phyloP scores from a whole-genome alignment of 1,139 yeast species.

The Yamadazyma buinensis region DNA sequence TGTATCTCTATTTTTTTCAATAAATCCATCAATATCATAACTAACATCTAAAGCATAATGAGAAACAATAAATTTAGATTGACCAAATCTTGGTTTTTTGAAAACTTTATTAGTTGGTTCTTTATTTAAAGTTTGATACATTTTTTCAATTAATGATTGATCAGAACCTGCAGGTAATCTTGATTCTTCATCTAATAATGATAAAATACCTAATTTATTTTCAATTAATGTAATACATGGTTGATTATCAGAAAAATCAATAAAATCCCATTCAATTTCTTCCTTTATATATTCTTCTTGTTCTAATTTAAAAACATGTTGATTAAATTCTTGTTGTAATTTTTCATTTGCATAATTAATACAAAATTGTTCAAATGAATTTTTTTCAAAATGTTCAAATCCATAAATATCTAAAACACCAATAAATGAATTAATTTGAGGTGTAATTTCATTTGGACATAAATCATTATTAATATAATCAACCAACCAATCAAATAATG shows the following conservation, averaged over 20 bases:
- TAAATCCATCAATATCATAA: conserved; percentile 90
- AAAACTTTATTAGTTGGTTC: conserved; percentile 76
- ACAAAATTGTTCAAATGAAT: conserved; percentile 96
- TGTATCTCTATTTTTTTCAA: conserved; percentile 95
- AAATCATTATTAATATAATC: conserved; percentile 76
- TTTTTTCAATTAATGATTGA: conserved; percentile 86
- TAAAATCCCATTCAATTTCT: conserved; percentile 95
- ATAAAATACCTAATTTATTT: conserved; percentile 79
- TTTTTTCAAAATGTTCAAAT: conserved; percentile 90
- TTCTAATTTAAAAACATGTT: conserved; percentile 93
- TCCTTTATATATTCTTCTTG: conserved; percentile 93
- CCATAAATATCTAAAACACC: conserved; percentile 98
- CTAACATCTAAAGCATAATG: conserved; percentile 95
- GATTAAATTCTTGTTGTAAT: conserved; percentile 95
- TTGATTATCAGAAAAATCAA: conserved; percentile 94
- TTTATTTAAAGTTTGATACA: conserved; percentile 81
- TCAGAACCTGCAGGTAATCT: conserved; percentile 93
- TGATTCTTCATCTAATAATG: conserved; percentile 92
- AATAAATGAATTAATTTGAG: conserved; percentile 66
- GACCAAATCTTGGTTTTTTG: conserved; percentile 93
- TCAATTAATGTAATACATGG: conserved; percentile 95
- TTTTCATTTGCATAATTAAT: conserved; percentile 97
- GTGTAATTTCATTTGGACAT: conserved; percentile 67
- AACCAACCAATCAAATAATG: conserved; percentile 94
- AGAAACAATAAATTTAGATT: conserved; percentile 81